Percentiles rank a stretch among this genome's conserved stretches.
Conservation (phyloP, 148 eudicot genomes). For the Spergularia marina region DNA sequence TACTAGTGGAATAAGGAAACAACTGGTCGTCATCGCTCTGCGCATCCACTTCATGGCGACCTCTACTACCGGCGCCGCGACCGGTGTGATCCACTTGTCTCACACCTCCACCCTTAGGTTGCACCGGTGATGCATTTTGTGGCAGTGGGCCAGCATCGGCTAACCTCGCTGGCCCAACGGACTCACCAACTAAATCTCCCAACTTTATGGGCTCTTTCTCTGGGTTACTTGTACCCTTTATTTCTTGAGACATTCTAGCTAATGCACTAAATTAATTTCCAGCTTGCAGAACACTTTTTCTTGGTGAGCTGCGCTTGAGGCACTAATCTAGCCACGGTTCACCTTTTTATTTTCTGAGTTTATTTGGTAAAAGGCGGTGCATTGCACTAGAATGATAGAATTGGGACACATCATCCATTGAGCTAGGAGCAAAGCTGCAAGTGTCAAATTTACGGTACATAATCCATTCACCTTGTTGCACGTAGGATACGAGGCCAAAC, state of each 20-base stretch:
- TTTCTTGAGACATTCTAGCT: background rate
- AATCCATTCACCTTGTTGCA: too few species aligned
- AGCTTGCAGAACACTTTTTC: too few species aligned
- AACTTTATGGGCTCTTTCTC: background rate
- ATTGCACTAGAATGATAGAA: too few species aligned
- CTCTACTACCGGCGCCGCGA: background rate
- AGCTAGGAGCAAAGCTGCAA: too few species aligned
- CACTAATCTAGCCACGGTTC: too few species aligned
- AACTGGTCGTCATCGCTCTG: conserved; percentile 9
- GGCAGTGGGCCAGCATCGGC: background rate
- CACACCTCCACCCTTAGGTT: background rate
- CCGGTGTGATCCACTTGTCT: background rate
- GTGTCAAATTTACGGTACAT: too few species aligned
- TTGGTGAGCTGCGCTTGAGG: too few species aligned
- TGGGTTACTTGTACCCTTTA: background rate
- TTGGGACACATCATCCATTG: too few species aligned
- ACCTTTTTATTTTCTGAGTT: too few species aligned
- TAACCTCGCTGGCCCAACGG: background rate
- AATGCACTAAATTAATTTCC: too few species aligned
- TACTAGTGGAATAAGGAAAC: conserved; percentile 25
- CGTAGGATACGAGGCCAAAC: too few species aligned
- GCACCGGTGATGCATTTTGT: background rate
- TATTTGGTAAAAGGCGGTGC: too few species aligned
- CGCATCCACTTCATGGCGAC: background rate
- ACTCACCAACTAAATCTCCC: background rate